Evolutionary conservation across 306 rosid species (phyloP), one percentile per base, ranked within the genome.

Genomic region (Herpetospermum pedunculosum): DNA sequence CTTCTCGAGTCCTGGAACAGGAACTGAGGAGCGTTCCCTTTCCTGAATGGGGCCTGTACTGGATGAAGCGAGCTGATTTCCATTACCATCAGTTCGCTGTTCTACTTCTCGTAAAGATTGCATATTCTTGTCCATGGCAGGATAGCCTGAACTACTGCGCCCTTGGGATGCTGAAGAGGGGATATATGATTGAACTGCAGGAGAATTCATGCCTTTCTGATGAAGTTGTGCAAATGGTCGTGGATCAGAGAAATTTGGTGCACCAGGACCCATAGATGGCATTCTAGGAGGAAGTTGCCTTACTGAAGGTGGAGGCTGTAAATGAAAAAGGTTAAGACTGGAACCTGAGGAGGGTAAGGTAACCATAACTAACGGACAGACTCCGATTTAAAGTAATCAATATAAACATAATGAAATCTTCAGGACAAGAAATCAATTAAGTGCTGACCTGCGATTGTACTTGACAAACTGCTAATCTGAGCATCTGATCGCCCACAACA

Each of bases 401-500:
- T 53, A 70, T 6, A 26, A 14, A 54, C 28, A 38, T 37, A 53
- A 12, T 53, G 41, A 40, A 38, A 8, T 40, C 11, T 8, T 74
- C 28, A 6, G 57, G 77, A 37, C 10, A 58, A 75, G 16, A 78
- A 34, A 34, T 26, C 53, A 69, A 76, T 53, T 77, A 32, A 64
- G 47, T 14, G 52, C 80, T 62, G 80, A 87, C 97, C 86, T 88
- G 97, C 49, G 84, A 55, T 80, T 89, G 94, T 67, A 91, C 88
- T 85, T 82, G 80, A 11, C 82, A 8, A 75, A 89, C 85, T 65
- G 96, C 96, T 85, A 88, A 52, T 82, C 85, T 86, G 70, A 94
- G 97, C 92, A 91, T 84, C 84, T 91, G 98, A 52, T 86, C 95
- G 75, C 98, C 98, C 2, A 89, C 98, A 62, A 94, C 84, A 74